Conservation (phyloP, 192 early-diverging fungal genomes). For the Podila horticola region DNA sequence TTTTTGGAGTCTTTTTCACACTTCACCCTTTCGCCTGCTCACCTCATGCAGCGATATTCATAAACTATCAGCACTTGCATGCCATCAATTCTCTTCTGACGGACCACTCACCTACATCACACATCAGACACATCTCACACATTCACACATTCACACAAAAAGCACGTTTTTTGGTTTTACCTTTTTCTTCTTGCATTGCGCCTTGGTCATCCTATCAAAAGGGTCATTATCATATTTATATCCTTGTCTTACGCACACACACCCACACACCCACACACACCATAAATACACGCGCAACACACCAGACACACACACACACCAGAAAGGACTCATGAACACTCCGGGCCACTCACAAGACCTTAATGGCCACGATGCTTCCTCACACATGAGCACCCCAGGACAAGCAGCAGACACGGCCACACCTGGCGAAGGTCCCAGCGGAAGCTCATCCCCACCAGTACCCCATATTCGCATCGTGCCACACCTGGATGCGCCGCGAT, state of each 20-base stretch:
- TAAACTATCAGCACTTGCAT: neutral
- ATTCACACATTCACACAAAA: neutral
- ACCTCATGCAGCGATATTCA: neutral
- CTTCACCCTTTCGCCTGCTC: neutral
- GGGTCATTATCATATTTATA: no score
- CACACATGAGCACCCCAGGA: constrained; percentile 4
- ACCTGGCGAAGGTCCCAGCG: neutral
- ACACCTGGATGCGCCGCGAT: constrained; percentile 61
- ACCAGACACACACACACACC: no score
- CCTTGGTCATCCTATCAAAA: no score
- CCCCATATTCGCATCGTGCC: constrained; percentile 68
- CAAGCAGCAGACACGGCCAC: neutral
- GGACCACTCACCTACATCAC: neutral
- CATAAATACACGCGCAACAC: neutral
- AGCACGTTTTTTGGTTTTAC: neutral
- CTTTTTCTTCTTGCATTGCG: neutral
- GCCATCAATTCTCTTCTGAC: no score
- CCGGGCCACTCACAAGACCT: neutral
- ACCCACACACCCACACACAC: neutral
- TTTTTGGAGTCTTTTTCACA: neutral
- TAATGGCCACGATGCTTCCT: neutral
- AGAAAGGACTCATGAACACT: no score
- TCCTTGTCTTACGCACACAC: neutral
- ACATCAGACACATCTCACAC: neutral
- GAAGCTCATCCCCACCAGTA: constrained; percentile 10